These are phyloP conservation scores for Cutaneotrichosporon sp. DNA, from an alignment of 1,284 basidiomycete species.

Conservation along the genomic window DNA sequence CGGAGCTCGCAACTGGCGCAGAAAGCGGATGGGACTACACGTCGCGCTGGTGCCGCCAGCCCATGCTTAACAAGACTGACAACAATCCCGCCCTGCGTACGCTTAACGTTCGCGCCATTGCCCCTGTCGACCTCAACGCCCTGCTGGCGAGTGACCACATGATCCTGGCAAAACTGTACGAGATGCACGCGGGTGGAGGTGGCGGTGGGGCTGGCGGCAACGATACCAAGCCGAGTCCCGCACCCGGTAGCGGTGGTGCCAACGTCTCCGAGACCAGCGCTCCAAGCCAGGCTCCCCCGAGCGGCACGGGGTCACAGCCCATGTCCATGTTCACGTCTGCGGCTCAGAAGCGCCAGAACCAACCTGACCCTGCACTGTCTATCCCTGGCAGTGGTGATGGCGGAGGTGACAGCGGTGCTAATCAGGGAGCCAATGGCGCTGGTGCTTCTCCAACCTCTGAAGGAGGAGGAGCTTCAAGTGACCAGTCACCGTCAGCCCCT, in stretches of 20 bases:
- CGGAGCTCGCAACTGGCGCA: constrained; percentile 82
- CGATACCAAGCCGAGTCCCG: not conserved
- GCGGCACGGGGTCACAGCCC: no score
- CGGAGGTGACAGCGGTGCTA: no score
- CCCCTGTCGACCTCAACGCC: constrained; percentile 77
- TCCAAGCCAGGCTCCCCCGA: no score
- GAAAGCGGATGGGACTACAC: constrained; percentile 60
- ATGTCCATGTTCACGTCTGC: no score
- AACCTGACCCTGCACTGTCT: no score
- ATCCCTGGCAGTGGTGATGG: no score
- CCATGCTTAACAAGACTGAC: constrained; percentile 50
- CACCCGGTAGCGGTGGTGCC: no score
- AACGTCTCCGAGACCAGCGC: no score
- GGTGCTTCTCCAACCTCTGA: no score
- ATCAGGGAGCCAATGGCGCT: no score
- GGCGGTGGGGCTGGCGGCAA: not conserved
- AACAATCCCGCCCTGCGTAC: constrained; percentile 59
- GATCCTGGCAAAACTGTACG: constrained; percentile 64
- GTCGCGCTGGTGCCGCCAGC: constrained; percentile 53
- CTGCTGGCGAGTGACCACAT: constrained; percentile 58
- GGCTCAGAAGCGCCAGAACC: no score
- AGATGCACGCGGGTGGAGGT: constrained; percentile 24
- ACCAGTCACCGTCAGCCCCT: not conserved
- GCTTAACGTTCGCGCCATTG: constrained; percentile 63
- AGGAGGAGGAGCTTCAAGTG: no score